phyloP scores from a whole-genome alignment of 371 early-diverging fungal species.

The Blastocladiella emersonii region DNA sequence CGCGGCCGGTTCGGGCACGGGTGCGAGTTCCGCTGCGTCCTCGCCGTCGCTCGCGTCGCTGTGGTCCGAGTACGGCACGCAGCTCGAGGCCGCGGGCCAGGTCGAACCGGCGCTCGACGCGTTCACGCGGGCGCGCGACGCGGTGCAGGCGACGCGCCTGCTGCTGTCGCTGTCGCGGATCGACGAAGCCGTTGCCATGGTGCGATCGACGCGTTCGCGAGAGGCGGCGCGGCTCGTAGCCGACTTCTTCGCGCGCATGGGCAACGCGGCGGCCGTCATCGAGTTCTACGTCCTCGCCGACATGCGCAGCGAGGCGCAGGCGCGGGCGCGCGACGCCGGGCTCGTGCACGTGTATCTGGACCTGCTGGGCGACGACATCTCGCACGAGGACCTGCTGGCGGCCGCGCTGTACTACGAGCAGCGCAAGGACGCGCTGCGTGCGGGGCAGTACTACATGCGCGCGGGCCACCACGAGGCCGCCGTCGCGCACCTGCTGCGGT shows the following conservation, averaged over 20 bases:
- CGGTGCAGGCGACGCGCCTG: slow-evolving; percentile 22
- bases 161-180: slow-evolving; percentile 25
- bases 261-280: slow-evolving; percentile 27
- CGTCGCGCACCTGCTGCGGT: slow-evolving; percentile 22
- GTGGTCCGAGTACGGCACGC: slow-evolving; percentile 16
- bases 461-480: slow-evolving; percentile 26
- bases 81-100: slow-evolving; percentile 16
- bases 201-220: slow-evolving; percentile 27
- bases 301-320: slow-evolving; percentile 32
- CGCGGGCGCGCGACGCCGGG: slow-evolving; percentile 30
- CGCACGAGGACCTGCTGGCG: slow-evolving; percentile 14
- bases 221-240: slow-evolving; percentile 29
- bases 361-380: slow-evolving; percentile 23
- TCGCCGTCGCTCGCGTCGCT: too few species aligned
- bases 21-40: too few species aligned
- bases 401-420: slow-evolving; percentile 26
- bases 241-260: slow-evolving; percentile 22
- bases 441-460: slow-evolving; percentile 23
- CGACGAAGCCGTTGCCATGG: slow-evolving; percentile 28
- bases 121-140: slow-evolving; percentile 29
- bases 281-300: slow-evolving; percentile 38
- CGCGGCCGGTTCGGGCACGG: too few species aligned
- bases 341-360: slow-evolving; percentile 31
- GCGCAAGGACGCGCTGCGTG: slow-evolving; percentile 14
- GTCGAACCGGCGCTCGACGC: slow-evolving; percentile 26